Evolutionary conservation across 2,329 filamentous ascomycete genomes (phyloP), one percentile per base, ranked within the genome.

Genomic region (Ambrosiella xylebori): DNA sequence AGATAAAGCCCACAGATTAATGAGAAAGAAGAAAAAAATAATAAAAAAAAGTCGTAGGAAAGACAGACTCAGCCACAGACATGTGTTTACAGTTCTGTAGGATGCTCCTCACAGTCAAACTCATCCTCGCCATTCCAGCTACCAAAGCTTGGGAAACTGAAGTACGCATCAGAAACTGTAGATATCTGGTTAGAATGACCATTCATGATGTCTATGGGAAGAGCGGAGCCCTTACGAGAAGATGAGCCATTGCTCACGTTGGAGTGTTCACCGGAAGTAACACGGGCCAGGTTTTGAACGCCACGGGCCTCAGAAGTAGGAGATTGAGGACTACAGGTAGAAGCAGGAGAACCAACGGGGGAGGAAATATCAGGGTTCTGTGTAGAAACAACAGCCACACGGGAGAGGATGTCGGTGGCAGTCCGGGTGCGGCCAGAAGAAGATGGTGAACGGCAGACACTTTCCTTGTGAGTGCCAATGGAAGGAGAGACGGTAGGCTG

Each of bases 81-180:
- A 27, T 27, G 27, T 3, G 41, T 55, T 39, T 59, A 59, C 41
- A 59, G 9, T 40, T 59, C 57, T 35, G 17, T 45, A 11, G 57
- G 56, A 36, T 55, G 53, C 38, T 39, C 40, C 27, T 57, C 58
- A 40, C 53, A 55, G 19, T 63, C 60, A 27, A 47, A 57, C 36
- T 64, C 62, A 51, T 65, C 64, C 45, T 65, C 73, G 17, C 71
- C 71, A 47, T 78, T 77, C 73, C 82, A 86, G 61, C 80, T 76
- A 65, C 87, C 84, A 68, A 86, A 86, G 67, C 78, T 84, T 13
- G 84, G 84, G 66, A 87, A 87, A 71, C 83, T 86, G 65, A 85
- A 82, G 69, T 87, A 87, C 61, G 52, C 59, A 49, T 58, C 51
- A 6, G 59, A 56, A n/a, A 61, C 59, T 51, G 12, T 27, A 38